phyloP scores from a whole-genome alignment of 179 eudicot genomes.

The Vitellaria paradoxa region DNA sequence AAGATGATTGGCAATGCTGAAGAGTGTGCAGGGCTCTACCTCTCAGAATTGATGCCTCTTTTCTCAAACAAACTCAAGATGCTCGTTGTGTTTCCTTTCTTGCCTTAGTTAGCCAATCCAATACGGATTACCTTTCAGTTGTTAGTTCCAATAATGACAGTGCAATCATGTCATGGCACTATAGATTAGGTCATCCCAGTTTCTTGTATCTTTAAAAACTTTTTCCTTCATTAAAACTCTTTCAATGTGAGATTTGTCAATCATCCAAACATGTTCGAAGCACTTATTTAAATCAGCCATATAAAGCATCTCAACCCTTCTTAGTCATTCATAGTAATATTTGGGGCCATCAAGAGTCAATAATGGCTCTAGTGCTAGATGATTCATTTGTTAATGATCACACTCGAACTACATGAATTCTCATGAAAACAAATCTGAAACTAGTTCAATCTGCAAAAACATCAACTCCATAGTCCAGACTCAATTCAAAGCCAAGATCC shows the following conservation, averaged over 20 bases:
- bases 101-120: not conserved
- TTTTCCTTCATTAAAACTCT: not conserved
- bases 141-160: too few relatives aligned
- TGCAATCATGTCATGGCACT: not conserved
- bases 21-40: not conserved
- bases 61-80: not conserved
- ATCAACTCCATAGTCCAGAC: not conserved
- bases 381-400: not conserved
- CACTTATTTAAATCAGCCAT: not conserved
- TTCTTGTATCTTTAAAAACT: not conserved
- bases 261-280: not conserved
- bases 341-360: not conserved
- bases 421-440: not conserved
- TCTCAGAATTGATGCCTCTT: not conserved
- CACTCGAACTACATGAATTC: not conserved
- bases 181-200: not conserved
- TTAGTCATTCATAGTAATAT: not conserved
- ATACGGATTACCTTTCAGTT: not conserved
- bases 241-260: slow-evolving; percentile 4
- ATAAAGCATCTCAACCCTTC: not conserved
- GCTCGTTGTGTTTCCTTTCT: not conserved
- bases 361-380: not conserved
- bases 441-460: not conserved
- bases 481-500: slow-evolving; percentile 4
- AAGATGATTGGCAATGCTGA: slow-evolving; percentile 14